Evolutionary conservation across 805 yeast species (phyloP).

Genomic region (Saccharomycopsis fibuligera): DNA sequence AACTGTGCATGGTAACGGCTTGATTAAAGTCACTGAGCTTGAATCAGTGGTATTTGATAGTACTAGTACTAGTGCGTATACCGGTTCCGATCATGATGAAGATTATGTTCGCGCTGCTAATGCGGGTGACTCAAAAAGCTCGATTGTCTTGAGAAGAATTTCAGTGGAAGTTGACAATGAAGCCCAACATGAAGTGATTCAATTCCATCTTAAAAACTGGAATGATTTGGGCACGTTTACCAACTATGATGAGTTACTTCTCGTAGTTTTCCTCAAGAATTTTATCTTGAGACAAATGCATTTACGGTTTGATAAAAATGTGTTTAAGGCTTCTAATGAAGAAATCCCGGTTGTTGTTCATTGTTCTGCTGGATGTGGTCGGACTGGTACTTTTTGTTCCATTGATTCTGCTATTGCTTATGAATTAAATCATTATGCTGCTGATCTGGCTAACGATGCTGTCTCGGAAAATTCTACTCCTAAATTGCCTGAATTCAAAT

Average conservation of each 20-base stretch:
- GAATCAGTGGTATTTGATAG: slow-evolving; percentile 3
- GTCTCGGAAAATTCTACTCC: slow-evolving; percentile 7
- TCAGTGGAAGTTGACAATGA: slow-evolving; percentile 31
- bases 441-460: not conserved
- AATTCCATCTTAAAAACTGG: slow-evolving; percentile 78
- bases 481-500: not conserved
- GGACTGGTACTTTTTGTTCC: slow-evolving; percentile 86
- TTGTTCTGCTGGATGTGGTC: slow-evolving; percentile 96
- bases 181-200: slow-evolving; percentile 46
- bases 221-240: slow-evolving; percentile 68
- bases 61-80: not conserved
- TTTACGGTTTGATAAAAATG: not conserved
- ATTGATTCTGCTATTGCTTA: slow-evolving; percentile 51
- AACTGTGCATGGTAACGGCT: slow-evolving; percentile 32
- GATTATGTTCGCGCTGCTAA: not conserved
- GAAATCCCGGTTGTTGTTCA: slow-evolving; percentile 65
- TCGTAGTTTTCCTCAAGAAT: slow-evolving; percentile 11
- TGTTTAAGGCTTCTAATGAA: not conserved
- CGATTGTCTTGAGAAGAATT: slow-evolving; percentile 38
- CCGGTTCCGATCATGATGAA: not conserved
- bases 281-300: slow-evolving; percentile 1
- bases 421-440: slow-evolving; percentile 5
- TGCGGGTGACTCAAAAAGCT: slow-evolving; percentile 24
- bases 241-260: slow-evolving; percentile 29
- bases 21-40: slow-evolving; percentile 13